Evolutionary conservation across 2,329 filamentous ascomycete species (phyloP), one percentile per base, ranked within the genome.

Genomic region (Diaporthe australafricana): DNA sequence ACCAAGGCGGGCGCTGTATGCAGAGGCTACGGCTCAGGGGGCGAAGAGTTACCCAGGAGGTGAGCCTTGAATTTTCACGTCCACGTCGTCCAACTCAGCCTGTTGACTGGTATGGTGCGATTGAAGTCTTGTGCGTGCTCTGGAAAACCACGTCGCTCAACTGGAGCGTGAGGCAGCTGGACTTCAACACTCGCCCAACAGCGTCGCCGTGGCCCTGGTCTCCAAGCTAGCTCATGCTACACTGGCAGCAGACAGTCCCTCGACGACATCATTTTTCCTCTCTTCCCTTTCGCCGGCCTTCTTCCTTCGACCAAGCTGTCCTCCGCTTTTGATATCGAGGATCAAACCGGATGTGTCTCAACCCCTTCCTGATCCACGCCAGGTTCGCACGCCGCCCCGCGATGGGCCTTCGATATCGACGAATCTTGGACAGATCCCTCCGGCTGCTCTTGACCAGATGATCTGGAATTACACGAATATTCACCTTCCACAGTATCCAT

Each of bases 391-490:
- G 30, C 66, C 66, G n/a, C 66, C 66, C 38, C 66, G 66, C 2
- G 66, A 68, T 50, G 66, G 66, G 11, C 66, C 66, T 8, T 57
- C 30, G 2, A 68, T 68, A 38, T 68, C 66, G 16, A 65, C 68
- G 2, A 70, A 70, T 4, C 55, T 70, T 42, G 40, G 55, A 16
- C 68, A 60, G 16, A 70, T 70, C 14, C 68, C 68, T 20, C 56
- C 55, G 4, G 56, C 45, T 40, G 68, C 68, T 35, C 68, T 70
- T 12, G 68, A 70, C 3, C 55, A 52, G 56, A 65, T 70, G 68
- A 65, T 70, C 17, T 63, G 68, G 55, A 65, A 70, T 5, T 70
- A 70, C 25, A 65, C 68, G 1, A 65, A 70, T 56, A 70, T 70
- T 3, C 68, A 70, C 8, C 45, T 70, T 6, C 68, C 68, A 16